Conservation (phyloP, 805 yeast species). For the Candida krabiensis region DNA sequence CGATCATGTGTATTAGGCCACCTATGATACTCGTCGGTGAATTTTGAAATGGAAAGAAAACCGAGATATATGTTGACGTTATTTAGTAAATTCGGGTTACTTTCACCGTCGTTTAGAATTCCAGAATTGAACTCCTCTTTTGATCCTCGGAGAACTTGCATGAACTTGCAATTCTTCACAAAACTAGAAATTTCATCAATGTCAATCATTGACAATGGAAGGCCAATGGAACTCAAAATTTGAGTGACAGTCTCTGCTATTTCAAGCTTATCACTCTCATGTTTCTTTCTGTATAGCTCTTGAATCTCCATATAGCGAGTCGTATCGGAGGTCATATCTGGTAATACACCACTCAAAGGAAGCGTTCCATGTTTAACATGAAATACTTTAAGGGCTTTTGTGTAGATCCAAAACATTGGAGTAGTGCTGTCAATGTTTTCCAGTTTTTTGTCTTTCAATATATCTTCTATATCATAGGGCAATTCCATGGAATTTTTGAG, state of each 20-base stretch:
- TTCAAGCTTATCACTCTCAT: constrained; percentile 47
- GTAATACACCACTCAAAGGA: constrained; percentile 75
- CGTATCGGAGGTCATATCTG: constrained; percentile 88
- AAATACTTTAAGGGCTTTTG: constrained; percentile 54
- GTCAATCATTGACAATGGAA: constrained; percentile 30
- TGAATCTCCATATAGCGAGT: constrained; percentile 58
- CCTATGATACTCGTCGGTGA: constrained; percentile 26
- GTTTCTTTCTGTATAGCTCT: constrained; percentile 55
- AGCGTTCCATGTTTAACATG: constrained; percentile 41
- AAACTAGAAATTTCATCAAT: constrained; percentile 45
- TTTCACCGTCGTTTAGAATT: constrained; percentile 11
- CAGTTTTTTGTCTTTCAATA: constrained; percentile 28
- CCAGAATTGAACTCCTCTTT: constrained; percentile 20
- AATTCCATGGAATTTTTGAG: constrained; percentile 37
- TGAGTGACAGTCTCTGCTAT: constrained; percentile 30
- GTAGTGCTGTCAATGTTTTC: constrained; percentile 23
- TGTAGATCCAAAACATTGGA: constrained; percentile 60
- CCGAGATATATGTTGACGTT: constrained; percentile 40
- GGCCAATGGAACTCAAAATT: constrained; percentile 29
- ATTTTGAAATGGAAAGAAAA: constrained; percentile 34
- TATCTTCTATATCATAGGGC: constrained; percentile 25
- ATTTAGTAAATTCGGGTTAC: constrained; percentile 11
- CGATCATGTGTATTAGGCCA: constrained; percentile 20
- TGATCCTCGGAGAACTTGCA: constrained; percentile 52
- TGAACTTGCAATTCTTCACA: constrained; percentile 58